phyloP scores from a whole-genome alignment of 192 early-diverging fungal genomes.

The Coemansia sp. region DNA sequence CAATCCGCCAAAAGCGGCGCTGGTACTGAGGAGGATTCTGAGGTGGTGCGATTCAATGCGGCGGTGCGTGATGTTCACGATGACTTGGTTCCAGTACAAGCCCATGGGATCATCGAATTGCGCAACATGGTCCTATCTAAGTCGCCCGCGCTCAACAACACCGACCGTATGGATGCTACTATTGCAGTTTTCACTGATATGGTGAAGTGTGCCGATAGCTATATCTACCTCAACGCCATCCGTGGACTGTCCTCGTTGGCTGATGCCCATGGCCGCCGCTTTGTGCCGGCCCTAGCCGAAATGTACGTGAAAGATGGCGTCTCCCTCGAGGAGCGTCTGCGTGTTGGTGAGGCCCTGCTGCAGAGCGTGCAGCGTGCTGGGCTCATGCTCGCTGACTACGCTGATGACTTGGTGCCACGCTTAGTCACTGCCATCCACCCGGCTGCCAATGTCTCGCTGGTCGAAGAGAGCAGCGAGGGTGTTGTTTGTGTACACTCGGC shows the following conservation, averaged over 20 bases:
- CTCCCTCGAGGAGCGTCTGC: constrained; percentile 67
- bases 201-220: constrained; percentile 79
- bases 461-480: constrained; percentile 15
- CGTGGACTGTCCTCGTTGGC: constrained; percentile 80
- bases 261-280: constrained; percentile 71
- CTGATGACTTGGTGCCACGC: constrained; percentile 22
- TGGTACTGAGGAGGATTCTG: constrained; percentile 17
- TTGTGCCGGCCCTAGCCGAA: constrained; percentile 63
- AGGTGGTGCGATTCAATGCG: constrained; percentile 61
- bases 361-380: constrained; percentile 85
- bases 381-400: constrained; percentile 73
- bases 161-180: constrained; percentile 61
- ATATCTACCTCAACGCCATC: constrained; percentile 91
- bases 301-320: constrained; percentile 59
- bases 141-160: constrained; percentile 57
- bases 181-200: constrained; percentile 78
- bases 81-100: constrained; percentile 80
- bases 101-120: constrained; percentile 81
- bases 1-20: background rate
- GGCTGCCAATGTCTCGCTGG: background rate
- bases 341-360: constrained; percentile 83
- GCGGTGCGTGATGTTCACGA: constrained; percentile 77
- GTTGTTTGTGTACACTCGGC: constrained; percentile 58
- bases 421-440: constrained; percentile 39
- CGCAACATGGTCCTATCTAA: constrained; percentile 75